Evolutionary conservation across 2,329 filamentous ascomycete genomes (phyloP).

Genomic region (Fusarium beomiforme): DNA sequence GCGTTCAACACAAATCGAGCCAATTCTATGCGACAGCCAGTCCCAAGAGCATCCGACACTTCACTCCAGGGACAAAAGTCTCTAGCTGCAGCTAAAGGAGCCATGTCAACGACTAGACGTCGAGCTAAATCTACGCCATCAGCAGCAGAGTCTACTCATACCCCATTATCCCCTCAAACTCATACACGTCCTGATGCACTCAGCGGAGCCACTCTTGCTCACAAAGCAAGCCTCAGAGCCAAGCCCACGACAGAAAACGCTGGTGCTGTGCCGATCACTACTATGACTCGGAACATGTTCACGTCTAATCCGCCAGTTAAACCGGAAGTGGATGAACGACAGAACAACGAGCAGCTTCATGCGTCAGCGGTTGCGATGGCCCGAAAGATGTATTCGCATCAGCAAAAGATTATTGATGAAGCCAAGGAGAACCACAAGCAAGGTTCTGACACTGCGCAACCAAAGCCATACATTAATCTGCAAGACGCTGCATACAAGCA

Average conservation of each 20-base stretch:
- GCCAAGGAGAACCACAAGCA: constrained; percentile 54
- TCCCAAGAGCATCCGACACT: constrained; percentile 45
- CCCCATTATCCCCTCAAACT: constrained; percentile 29
- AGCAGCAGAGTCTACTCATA: constrained; percentile 32
- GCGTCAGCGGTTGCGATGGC: constrained; percentile 92
- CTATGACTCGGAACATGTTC: constrained; percentile 79
- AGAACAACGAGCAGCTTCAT: constrained; percentile 75
- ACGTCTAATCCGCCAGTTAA: constrained; percentile 78
- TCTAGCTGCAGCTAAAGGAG: constrained; percentile 78
- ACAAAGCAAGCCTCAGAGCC: constrained; percentile 60
- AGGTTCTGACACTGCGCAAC: constrained; percentile 50
- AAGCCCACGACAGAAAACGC: constrained; percentile 64
- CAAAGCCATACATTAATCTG: constrained; percentile 70
- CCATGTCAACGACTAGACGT: constrained; percentile 70
- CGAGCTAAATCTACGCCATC: constrained; percentile 73
- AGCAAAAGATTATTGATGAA: constrained; percentile 69
- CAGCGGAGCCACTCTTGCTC: constrained; percentile 76
- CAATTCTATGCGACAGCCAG: constrained; percentile 41
- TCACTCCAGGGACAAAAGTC: constrained; percentile 69
- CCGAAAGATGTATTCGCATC: constrained; percentile 80
- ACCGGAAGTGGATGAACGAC: constrained; percentile 78
- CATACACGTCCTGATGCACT: constrained; percentile 73
- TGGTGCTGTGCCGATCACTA: constrained; percentile 74
- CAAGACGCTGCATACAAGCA: constrained; percentile 90
- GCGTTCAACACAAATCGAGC: constrained; percentile 61